Base-by-base conservation (phyloP, 495 filamentous ascomycete species). In the Viridothelium virens region DNA sequence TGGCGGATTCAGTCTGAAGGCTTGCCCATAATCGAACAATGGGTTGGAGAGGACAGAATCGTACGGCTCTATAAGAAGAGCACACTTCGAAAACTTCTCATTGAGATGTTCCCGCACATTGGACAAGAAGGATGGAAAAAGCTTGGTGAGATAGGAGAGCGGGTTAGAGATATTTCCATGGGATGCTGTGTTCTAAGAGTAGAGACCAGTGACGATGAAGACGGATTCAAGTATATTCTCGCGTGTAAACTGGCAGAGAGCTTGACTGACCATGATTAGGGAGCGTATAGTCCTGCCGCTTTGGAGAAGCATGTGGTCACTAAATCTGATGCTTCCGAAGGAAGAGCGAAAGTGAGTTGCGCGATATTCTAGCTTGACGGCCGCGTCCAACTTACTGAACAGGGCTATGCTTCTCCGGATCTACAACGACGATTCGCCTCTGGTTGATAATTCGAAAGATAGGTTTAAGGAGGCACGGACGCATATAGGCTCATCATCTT, bases 1-100 rank as follows among this genome's bases (percentile, higher is more conserved):
- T 98, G 94, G 94, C 85, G 94, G 18, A 93, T 98, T 70, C 94
- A 98, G 81, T 89, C 85, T 31, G 94, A 98, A 74, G 94, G 94
- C 0, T 81, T 98, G 77, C 85, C 86, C 12, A 89, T 97, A 63
- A 79, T 95, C 50, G 89, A 95, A 73, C 87, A 89, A 25, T 96
- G 92, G 84, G 84, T 97, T 18, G 93, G 93, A 7, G 83, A 87
- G 64, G 83, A 86, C 46, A 80, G 93, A 2, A 81, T 90, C n/a
- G 84, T 98, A 11, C 79, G 82, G 2, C 80, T 96, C 41, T 85
- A 81, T 47, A 88, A 87, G 73, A 86, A 86, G 73, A 83, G 85
- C 66, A 97, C 92, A 3, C 80, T 98, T 59, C 82, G 82, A 56
- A 86, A 82, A 67, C 81, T 98, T 25, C 82, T 98, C 46, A 86